Evolutionary conservation across 164 flowering plant genomes (phyloP).

Genomic region (Vitis vinifera): ASM3070453v1 NC_081822.1:24012501-24013000

Average conservation of each 20-base stretch:
- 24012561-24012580: slow-evolving; percentile 43
- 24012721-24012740: slow-evolving; percentile 87
- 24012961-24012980: too few species aligned
- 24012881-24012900: too few species aligned
- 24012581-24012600: slow-evolving; percentile 55
- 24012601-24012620: slow-evolving; percentile 57
- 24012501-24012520: slow-evolving; percentile 50
- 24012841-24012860: too few species aligned
- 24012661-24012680: slow-evolving; percentile 47
- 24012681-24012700: slow-evolving; percentile 66
- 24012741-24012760: slow-evolving; percentile 68
- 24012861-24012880: too few species aligned
- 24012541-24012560: slow-evolving; percentile 64
- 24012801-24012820: too few species aligned
- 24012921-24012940: too few species aligned
- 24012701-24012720: slow-evolving; percentile 42
- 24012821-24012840: too few species aligned
- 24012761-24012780: slow-evolving; percentile 53
- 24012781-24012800: neutral
- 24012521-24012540: slow-evolving; percentile 63
- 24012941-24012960: too few species aligned
- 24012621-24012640: slow-evolving; percentile 65
- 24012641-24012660: slow-evolving; percentile 78
- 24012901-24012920: too few species aligned
- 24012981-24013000: too few species aligned